A percentile compares a stretch with the other conserved stretches of the same genome.
These are phyloP conservation scores for Apiotrichum laibachii DNA, from an alignment of 1,284 basidiomycete genomes.

Conservation along the genomic window DNA sequence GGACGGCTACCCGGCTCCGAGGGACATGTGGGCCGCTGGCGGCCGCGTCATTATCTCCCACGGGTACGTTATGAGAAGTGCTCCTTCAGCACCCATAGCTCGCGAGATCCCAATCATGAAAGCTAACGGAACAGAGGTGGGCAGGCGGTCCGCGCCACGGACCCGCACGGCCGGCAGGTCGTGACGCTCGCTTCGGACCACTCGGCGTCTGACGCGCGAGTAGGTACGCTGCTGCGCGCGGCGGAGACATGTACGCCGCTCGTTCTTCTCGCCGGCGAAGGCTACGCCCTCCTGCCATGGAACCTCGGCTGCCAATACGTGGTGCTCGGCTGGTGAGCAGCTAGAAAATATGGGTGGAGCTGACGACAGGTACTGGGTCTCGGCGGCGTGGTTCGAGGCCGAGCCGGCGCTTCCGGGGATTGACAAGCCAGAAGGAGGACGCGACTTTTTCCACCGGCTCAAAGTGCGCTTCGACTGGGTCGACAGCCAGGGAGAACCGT, in stretches of 20 bases:
- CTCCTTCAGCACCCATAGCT: too few species aligned
- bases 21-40: constrained; percentile 40
- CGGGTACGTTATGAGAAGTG: constrained; percentile 24
- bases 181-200: constrained; percentile 36
- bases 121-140: constrained; percentile 16
- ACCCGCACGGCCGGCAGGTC: constrained; percentile 3
- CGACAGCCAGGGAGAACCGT: constrained; percentile 38
- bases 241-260: constrained; percentile 29
- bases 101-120: too few species aligned
- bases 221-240: constrained; percentile 37
- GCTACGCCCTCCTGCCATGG: constrained; percentile 42
- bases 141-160: constrained; percentile 17
- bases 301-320: constrained; percentile 34
- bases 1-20: constrained; percentile 44
- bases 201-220: constrained; percentile 28
- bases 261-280: constrained; percentile 40
- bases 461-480: constrained; percentile 50
- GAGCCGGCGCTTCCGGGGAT: constrained; percentile 26
- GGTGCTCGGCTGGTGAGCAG: constrained; percentile 44
- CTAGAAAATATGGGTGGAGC: not conserved
- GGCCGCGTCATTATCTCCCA: constrained; percentile 45
- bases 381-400: constrained; percentile 42
- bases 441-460: constrained; percentile 35
- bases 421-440: constrained; percentile 12
- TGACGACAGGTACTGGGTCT: constrained; percentile 43